Base-by-base conservation (phyloP, 1,139 yeast species). In the Sugiyamaella japonica region DNA sequence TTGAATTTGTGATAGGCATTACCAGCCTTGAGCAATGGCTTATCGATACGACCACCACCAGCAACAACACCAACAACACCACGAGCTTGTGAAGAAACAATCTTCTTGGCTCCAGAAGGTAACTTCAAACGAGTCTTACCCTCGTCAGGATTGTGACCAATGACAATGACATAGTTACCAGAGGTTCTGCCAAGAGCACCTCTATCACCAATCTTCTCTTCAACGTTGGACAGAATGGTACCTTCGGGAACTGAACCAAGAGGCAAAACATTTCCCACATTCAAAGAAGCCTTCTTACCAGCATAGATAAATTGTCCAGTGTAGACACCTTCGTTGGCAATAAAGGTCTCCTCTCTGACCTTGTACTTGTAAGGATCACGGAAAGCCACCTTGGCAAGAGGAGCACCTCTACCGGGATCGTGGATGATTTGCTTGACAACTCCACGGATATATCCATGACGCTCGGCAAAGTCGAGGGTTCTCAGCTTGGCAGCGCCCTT, bases 321-420 rank as follows among this genome's bases (percentile, higher is more conserved):
- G 95, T 91, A 91, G 72, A 93, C 89, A 84, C 98, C 98, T 82
- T 93, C 99, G 83, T 90, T 91, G 74, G 99, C 99, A 76, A 93
- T 89, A 84, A 93, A 91, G 73, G 95, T 91, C 83, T 93, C 98
- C 79, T 89, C 96, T 82, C 96, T 90, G 79, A 86, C 81, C 83
- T 86, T 91, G 89, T 86, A 91, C 83, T 83, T 89, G 95, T 93
- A 91, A 79, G 99, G 98, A 80, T 93, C 98, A 79, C 98, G 89
- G 97, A 93, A 93, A 67, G 82, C 93, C 77, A 93, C 97, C 84
- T 89, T 91, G 73, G 98, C 99, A 75, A 93, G 86, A 76, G 99
- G 99, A 77, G 99, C 99, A 84, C 99, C 99, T 82, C 99, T 87
- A 79, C 99, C 99, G 74, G 99, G 95, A 76, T 93, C 99, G 84